Evolutionary conservation across 1,284 basidiomycete genomes (phyloP).

Genomic region (Erythrobasidium hasegawianum): DNA sequence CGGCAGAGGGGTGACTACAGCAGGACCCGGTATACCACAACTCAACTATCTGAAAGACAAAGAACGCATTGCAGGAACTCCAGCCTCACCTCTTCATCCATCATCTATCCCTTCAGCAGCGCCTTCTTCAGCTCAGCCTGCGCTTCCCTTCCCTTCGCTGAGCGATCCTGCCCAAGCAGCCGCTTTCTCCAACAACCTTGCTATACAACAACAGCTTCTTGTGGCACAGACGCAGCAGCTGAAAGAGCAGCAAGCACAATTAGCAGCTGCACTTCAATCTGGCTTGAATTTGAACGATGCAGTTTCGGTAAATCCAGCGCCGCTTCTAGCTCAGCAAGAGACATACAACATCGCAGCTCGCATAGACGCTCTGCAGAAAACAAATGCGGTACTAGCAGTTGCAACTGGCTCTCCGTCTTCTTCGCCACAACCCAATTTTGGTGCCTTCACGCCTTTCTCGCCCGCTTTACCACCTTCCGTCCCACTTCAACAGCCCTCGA

Average conservation of each 20-base stretch:
- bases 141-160: conserved; percentile 20
- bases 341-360: conserved; percentile 10
- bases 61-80: conserved; percentile 5
- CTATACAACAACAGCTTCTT: conserved; percentile 17
- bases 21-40: conserved; percentile 23
- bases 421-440: conserved; percentile 10
- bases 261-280: conserved; percentile 10
- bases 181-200: conserved; percentile 3
- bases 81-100: background rate
- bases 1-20: conserved; percentile 15
- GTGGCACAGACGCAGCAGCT: conserved; percentile 20
- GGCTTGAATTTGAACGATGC: conserved; percentile 12
- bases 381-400: conserved; percentile 22
- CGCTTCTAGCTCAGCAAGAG: conserved; percentile 1
- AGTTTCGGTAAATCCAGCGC: no score
- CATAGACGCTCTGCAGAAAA: conserved; percentile 25
- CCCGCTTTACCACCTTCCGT: background rate
- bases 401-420: background rate
- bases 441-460: conserved; percentile 2
- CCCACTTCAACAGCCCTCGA: background rate
- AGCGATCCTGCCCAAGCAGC: conserved; percentile 5
- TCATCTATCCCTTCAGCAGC: background rate
- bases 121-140: background rate
- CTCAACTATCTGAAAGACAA: conserved; percentile 16
- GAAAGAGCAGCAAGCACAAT: conserved; percentile 26